Evolutionary conservation across 2,329 filamentous ascomycete genomes (phyloP).

Genomic region (Alternaria sp.): DNA sequence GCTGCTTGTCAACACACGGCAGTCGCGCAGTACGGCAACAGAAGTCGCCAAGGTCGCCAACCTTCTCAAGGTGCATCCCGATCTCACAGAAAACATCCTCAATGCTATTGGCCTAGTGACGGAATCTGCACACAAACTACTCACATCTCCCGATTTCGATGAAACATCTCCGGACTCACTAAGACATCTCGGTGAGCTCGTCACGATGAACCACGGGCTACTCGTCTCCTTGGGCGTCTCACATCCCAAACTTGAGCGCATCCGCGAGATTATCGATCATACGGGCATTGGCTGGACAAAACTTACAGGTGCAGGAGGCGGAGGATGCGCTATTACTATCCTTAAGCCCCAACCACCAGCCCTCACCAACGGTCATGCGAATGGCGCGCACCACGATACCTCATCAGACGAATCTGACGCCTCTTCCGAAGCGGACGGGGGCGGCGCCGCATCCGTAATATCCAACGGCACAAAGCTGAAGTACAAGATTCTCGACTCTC

Average conservation of each 20-base stretch:
- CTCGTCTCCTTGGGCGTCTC: conserved; percentile 92
- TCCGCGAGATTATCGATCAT: conserved; percentile 84
- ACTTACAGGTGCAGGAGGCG: conserved; percentile 92
- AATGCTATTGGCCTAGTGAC: conserved; percentile 82
- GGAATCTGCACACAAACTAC: conserved; percentile 61
- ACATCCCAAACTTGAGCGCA: conserved; percentile 88
- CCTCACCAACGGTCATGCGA: conserved; percentile 54
- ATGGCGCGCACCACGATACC: conserved; percentile 26
- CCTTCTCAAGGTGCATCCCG: conserved; percentile 74
- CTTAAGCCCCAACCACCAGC: conserved; percentile 67
- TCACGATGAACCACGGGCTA: conserved; percentile 92
- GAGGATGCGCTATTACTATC: conserved; percentile 92
- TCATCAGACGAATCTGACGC: conserved; percentile 32
- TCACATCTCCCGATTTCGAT: conserved; percentile 70
- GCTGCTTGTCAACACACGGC: conserved; percentile 86
- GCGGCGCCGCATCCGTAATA: conserved; percentile 39
- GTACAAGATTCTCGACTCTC: conserved; percentile 56
- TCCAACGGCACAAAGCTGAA: conserved; percentile 43
- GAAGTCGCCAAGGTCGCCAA: conserved; percentile 87
- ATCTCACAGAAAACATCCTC: conserved; percentile 79
- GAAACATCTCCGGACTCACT: conserved; percentile 67
- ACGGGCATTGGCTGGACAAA: conserved; percentile 96
- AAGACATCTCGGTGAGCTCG: conserved; percentile 81
- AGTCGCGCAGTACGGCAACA: conserved; percentile 80
- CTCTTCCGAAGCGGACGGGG: conserved; percentile 33